Conservation (phyloP, 495 filamentous ascomycete species). For the Physcia stellaris region DNA sequence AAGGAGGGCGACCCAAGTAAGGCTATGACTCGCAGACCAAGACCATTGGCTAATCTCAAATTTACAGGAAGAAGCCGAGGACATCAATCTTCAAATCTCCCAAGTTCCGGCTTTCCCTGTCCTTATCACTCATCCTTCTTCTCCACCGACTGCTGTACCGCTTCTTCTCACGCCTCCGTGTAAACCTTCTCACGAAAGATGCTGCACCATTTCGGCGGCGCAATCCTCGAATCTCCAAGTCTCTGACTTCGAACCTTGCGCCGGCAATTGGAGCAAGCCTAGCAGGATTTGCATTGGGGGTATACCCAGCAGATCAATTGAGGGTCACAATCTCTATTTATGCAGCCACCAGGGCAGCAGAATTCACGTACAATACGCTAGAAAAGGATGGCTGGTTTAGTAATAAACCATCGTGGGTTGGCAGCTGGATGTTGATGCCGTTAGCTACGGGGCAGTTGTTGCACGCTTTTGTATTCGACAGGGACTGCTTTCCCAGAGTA, state of each 20-base stretch:
- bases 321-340: slow-evolving; percentile 72
- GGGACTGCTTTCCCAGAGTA: slow-evolving; percentile 67
- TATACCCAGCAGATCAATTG: slow-evolving; percentile 64
- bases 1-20: slow-evolving; percentile 28
- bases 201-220: slow-evolving; percentile 65
- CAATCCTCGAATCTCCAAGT: slow-evolving; percentile 59
- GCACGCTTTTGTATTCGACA: slow-evolving; percentile 85
- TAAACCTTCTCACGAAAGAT: slow-evolving; percentile 58
- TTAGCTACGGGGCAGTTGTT: slow-evolving; percentile 81
- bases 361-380: slow-evolving; percentile 73
- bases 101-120: slow-evolving; percentile 64
- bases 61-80: slow-evolving; percentile 26
- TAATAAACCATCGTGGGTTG: slow-evolving; percentile 76
- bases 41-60: not conserved
- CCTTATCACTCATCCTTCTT: slow-evolving; percentile 70
- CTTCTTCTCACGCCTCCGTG: slow-evolving; percentile 71
- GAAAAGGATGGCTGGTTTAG: slow-evolving; percentile 71
- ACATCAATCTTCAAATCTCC: slow-evolving; percentile 50
- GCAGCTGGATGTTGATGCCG: slow-evolving; percentile 92
- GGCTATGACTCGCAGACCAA: slow-evolving; percentile 14
- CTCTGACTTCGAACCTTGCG: slow-evolving; percentile 68
- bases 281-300: slow-evolving; percentile 66
- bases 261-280: slow-evolving; percentile 80
- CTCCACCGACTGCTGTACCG: slow-evolving; percentile 81
- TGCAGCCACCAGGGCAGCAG: slow-evolving; percentile 59